phyloP scores from a whole-genome alignment of 1,284 basidiomycete genomes.

The Ustilago curta region DNA sequence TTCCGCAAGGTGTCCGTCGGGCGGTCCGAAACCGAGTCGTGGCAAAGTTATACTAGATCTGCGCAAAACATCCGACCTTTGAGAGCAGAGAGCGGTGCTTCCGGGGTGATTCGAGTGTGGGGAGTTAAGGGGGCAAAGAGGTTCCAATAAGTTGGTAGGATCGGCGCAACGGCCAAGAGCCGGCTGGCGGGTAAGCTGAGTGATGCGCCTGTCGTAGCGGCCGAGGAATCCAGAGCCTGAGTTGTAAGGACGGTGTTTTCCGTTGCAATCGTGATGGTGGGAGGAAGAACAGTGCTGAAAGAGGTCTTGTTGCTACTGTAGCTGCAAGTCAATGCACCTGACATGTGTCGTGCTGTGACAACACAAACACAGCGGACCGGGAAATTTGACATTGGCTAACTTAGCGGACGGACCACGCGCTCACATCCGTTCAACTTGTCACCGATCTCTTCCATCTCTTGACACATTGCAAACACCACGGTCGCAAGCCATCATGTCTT shows the following conservation, averaged over 20 bases:
- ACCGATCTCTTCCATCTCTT: background rate
- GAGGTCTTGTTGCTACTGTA: conserved; percentile 2
- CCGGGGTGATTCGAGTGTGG: background rate
- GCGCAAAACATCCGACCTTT: background rate
- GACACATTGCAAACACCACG: background rate
- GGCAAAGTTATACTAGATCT: background rate
- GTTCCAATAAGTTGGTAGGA: too few species aligned
- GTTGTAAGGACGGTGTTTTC: background rate
- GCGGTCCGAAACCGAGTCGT: background rate
- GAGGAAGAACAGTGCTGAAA: too few species aligned
- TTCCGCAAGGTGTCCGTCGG: background rate
- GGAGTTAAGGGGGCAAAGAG: background rate
- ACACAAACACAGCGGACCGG: background rate
- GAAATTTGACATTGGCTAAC: conserved; percentile 1
- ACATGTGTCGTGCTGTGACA: conserved; percentile 11
- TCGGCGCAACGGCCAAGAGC: background rate
- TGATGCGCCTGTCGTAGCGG: background rate
- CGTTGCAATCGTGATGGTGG: conserved; percentile 1
- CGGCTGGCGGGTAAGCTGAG: background rate
- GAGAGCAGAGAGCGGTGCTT: background rate
- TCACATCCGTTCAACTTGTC: background rate
- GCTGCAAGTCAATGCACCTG: conserved; percentile 10
- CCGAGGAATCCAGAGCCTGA: background rate
- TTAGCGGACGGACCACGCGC: conserved; percentile 15
- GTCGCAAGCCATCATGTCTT: conserved; percentile 13